Evolutionary conservation across 129 eudicot species (phyloP).

Genomic region (Glebionis coronaria): DNA sequence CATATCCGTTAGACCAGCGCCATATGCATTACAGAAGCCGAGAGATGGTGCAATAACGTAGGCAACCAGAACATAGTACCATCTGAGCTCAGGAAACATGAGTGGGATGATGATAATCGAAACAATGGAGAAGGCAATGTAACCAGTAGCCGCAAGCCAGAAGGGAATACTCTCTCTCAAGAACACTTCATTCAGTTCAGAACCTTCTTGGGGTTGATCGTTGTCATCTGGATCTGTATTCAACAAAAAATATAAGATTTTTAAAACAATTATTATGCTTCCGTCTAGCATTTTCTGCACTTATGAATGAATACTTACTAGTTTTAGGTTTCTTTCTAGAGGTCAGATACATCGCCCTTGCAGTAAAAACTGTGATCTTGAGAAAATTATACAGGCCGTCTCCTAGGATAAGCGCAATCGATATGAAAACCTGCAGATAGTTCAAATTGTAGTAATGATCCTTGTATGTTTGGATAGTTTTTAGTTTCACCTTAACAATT

Average conservation of each 20-base stretch:
- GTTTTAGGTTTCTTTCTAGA: conserved; percentile 41
- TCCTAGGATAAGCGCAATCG: conserved; percentile 80
- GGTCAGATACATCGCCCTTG: conserved; percentile 40
- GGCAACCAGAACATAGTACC: conserved; percentile 73
- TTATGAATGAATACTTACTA: conserved; percentile 34
- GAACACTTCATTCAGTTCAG: conserved; percentile 64
- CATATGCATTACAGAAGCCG: conserved; percentile 90
- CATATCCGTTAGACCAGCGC: conserved; percentile 93
- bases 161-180: conserved; percentile 68
- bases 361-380: conserved; percentile 58
- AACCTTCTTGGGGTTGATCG: conserved; percentile 35
- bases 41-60: conserved; percentile 75
- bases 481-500: background rate
- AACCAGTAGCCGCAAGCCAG: conserved; percentile 74
- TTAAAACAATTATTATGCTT: background rate
- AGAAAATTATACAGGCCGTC: conserved; percentile 88
- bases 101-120: conserved; percentile 65
- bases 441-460: background rate
- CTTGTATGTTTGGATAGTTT: conserved; percentile 1
- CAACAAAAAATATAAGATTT: background rate
- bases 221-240: conserved; percentile 40
- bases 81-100: conserved; percentile 75
- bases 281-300: background rate
- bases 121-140: conserved; percentile 52
- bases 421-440: conserved; percentile 71